phyloP scores from a whole-genome alignment of 2,329 filamentous ascomycete genomes.

The Alternaria conjuncta region DNA sequence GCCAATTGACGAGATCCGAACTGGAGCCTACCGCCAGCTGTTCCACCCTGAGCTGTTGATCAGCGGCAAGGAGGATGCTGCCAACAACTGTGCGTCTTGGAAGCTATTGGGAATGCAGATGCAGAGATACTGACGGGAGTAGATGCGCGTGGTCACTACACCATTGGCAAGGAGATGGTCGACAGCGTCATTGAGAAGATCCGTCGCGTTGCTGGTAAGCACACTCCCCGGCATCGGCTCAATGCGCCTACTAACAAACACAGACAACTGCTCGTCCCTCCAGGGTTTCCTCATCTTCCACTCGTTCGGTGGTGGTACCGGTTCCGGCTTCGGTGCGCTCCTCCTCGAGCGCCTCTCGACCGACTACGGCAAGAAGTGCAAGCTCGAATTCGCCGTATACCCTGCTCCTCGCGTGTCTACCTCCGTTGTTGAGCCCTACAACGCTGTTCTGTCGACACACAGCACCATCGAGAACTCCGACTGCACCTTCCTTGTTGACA shows the following conservation, averaged over 20 bases:
- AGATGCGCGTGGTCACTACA: slow-evolving; percentile 77
- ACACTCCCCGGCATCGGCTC: not conserved
- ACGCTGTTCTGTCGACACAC: slow-evolving; percentile 75
- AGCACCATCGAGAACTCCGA: slow-evolving; percentile 80
- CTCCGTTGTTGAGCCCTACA: slow-evolving; percentile 76
- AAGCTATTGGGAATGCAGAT: not conserved
- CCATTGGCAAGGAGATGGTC: slow-evolving; percentile 78
- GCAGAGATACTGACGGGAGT: slow-evolving; percentile 21
- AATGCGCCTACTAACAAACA: slow-evolving; percentile 18
- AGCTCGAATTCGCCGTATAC: slow-evolving; percentile 77
- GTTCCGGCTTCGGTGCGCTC: slow-evolving; percentile 74
- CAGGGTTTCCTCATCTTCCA: slow-evolving; percentile 79
- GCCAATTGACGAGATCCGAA: slow-evolving; percentile 76
- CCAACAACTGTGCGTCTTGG: slow-evolving; percentile 69
- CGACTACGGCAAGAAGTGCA: slow-evolving; percentile 78
- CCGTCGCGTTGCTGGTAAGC: slow-evolving; percentile 70
- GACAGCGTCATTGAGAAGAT: slow-evolving; percentile 73
- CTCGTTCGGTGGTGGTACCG: slow-evolving; percentile 75
- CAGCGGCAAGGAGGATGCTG: slow-evolving; percentile 77
- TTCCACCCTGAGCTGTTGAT: slow-evolving; percentile 76
- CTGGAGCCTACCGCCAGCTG: slow-evolving; percentile 69
- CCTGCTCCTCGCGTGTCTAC: slow-evolving; percentile 73
- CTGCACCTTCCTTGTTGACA: slow-evolving; percentile 78
- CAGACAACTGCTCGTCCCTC: slow-evolving; percentile 75
- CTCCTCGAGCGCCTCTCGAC: slow-evolving; percentile 75